These are phyloP conservation scores for Crithidia fasciculata DNA, from an alignment of 208 protist species.

Conservation along the genomic window DNA sequence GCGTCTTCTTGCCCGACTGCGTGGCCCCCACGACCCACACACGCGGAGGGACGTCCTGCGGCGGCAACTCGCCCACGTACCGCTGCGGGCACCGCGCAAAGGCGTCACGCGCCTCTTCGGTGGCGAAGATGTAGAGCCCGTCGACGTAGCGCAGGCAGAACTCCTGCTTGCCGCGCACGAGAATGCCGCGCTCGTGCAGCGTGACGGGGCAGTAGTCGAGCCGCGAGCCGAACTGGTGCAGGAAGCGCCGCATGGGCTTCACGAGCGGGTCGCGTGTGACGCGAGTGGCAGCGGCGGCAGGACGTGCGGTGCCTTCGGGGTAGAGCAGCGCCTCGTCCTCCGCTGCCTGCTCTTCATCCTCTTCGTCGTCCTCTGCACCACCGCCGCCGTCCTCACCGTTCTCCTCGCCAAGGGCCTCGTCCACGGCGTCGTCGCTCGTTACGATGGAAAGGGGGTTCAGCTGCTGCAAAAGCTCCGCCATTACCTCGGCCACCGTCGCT, in stretches of 20 bases:
- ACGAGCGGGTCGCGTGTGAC: slow-evolving; percentile 44
- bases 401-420: slow-evolving; percentile 42
- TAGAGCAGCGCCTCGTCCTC: slow-evolving; percentile 72
- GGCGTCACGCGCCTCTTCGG: slow-evolving; percentile 47
- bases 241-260: slow-evolving; percentile 55
- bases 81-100: slow-evolving; percentile 77
- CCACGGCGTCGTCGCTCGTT: slow-evolving; percentile 48
- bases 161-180: slow-evolving; percentile 73
- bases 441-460: slow-evolving; percentile 59
- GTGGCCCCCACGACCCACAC: slow-evolving; percentile 82
- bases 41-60: slow-evolving; percentile 64
- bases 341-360: slow-evolving; percentile 64
- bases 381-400: slow-evolving; percentile 57
- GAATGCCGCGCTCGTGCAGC: slow-evolving; percentile 62
- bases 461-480: slow-evolving; percentile 47
- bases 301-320: slow-evolving; percentile 34
- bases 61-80: slow-evolving; percentile 52
- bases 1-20: slow-evolving; percentile 74
- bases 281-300: not conserved
- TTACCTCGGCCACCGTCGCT: slow-evolving; percentile 37
- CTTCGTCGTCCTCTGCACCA: slow-evolving; percentile 60
- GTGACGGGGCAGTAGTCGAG: slow-evolving; percentile 90
- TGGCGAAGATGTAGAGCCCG: slow-evolving; percentile 83
- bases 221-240: slow-evolving; percentile 82
- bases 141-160: slow-evolving; percentile 59